A percentile compares a stretch with the other conserved stretches of the same genome.
Evolutionary conservation across 164 flowering plant species (phyloP).

Genomic region (Litsea cubeba): DNA sequence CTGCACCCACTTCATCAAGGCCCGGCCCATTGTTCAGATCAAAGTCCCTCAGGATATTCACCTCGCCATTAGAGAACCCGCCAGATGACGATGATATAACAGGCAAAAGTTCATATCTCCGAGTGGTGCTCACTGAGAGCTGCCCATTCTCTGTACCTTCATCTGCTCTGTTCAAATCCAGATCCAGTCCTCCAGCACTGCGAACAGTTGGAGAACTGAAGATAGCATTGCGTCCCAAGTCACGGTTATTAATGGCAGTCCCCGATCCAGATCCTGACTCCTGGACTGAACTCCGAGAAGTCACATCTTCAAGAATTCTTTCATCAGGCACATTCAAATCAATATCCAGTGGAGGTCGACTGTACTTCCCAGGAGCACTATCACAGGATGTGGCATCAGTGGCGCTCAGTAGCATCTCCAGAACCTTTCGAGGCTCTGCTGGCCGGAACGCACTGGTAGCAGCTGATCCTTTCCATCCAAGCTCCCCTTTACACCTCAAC

Average conservation of each 20-base stretch:
- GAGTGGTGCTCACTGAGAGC: conserved; percentile 10
- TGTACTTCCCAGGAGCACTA: conserved; percentile 32
- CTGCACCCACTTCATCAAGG: conserved; percentile 50
- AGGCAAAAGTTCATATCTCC: conserved; percentile 33
- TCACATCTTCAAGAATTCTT: conserved; percentile 49
- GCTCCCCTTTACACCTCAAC: conserved; percentile 45
- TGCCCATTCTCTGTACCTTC: conserved; percentile 53
- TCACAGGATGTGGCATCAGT: conserved; percentile 23
- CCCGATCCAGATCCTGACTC: conserved; percentile 1
- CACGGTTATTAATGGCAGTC: not conserved
- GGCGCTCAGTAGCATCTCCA: conserved; percentile 33
- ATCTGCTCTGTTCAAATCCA: conserved; percentile 76
- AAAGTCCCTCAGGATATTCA: conserved; percentile 51
- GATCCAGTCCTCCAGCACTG: conserved; percentile 64
- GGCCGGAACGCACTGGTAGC: conserved; percentile 98
- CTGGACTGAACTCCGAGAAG: conserved; percentile 2
- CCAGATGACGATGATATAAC: conserved; percentile 27
- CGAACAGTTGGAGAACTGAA: conserved; percentile 36
- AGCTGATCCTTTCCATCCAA: conserved; percentile 98
- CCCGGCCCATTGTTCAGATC: conserved; percentile 86
- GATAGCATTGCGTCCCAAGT: conserved; percentile 5
- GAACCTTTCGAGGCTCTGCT: conserved; percentile 78
- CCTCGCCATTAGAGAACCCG: conserved; percentile 39
- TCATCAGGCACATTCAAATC: conserved; percentile 88
- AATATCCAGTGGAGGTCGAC: conserved; percentile 55